Evolutionary conservation across 2,329 filamentous ascomycete species (phyloP).

Genomic region (Xylaria sp.): DNA sequence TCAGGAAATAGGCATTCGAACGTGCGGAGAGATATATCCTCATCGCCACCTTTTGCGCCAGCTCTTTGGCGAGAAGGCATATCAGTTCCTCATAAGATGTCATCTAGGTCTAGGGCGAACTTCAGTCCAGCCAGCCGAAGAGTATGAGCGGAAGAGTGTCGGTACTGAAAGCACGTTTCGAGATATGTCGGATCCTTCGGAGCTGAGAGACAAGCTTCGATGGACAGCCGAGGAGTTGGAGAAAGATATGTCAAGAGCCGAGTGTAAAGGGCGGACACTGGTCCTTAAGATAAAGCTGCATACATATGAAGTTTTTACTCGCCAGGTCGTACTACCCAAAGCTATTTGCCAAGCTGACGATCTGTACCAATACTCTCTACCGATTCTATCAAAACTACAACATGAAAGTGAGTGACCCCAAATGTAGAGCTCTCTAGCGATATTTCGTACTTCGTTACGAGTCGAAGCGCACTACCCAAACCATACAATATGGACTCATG

Average conservation of each 20-base stretch:
- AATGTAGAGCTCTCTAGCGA: not conserved
- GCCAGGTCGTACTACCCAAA: slow-evolving; percentile 80
- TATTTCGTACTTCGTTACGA: not conserved
- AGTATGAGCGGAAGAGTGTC: slow-evolving; percentile 91
- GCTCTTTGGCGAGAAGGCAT: slow-evolving; percentile 92
- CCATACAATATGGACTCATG: not conserved
- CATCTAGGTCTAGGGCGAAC: slow-evolving; percentile 90
- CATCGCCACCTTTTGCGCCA: slow-evolving; percentile 78
- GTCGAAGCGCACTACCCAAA: not conserved
- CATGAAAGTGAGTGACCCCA: slow-evolving; percentile 66
- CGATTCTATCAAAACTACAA: slow-evolving; percentile 85
- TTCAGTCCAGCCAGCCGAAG: slow-evolving; percentile 84
- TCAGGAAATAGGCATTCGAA: slow-evolving; percentile 85
- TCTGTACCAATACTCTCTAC: slow-evolving; percentile 81
- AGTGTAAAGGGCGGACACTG: slow-evolving; percentile 90
- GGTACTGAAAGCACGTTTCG: slow-evolving; percentile 93
- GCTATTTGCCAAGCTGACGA: slow-evolving; percentile 81
- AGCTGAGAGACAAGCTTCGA: slow-evolving; percentile 81
- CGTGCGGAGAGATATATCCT: slow-evolving; percentile 86
- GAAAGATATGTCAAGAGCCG: slow-evolving; percentile 80
- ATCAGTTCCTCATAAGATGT: slow-evolving; percentile 84
- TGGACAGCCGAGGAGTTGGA: slow-evolving; percentile 86
- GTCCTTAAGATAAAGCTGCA: slow-evolving; percentile 94
- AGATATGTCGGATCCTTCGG: slow-evolving; percentile 76
- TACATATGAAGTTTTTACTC: slow-evolving; percentile 89